Evolutionary conservation across 1,139 yeast genomes (phyloP), one percentile per base, ranked within the genome.

Genomic region (Ashbya aceris): DNA sequence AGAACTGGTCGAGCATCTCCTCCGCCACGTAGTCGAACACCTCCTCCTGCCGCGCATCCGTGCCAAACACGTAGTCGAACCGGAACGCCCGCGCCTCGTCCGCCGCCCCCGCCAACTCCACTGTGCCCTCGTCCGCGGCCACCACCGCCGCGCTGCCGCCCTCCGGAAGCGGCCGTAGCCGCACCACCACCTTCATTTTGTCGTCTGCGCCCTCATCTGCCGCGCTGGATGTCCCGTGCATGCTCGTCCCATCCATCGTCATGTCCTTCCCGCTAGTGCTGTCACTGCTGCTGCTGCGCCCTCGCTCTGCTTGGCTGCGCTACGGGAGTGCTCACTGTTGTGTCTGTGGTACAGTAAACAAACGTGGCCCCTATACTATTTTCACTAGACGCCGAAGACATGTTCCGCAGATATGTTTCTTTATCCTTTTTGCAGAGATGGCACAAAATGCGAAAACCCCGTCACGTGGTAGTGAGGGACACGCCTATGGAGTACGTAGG

Each of bases 61-160:
- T 66, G 28, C 66, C 71, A 53, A 83, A 83, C 1, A 84, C 79
- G 32, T 76, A 64, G 58, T 86, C 95, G 59, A 78, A 86, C 0
- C 79, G 70, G 53, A 78, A 85, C 2, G 33, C 38, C 32, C 27
- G 39, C 29, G 2, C 40, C 26, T 38, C 31, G 23, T 33, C 35
- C 9, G n/a, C n/a, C 8, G n/a, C 29, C n/a, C 30, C 30, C 11
- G 14, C 32, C 11, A 36, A 10, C 38, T 23, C 30, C n/a, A 27
- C 23, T 10, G 29, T 30, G 10, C 20, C 31, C n/a, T 26, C 14
- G 29, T 23, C 33, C 10, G 13, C 26, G 5, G 39, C 38, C 36
- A 36, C 26, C 10, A 33, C 9, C 28, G 36, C 11, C 9, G 37
- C 17, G 17, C 27, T 8, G 9, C 10, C 23, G 20, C 10, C 33